Evolutionary conservation across 352 stramenopile species (phyloP), one percentile per base, ranked within the genome.

Genomic region (Phytopythium chamaehyphon): DNA sequence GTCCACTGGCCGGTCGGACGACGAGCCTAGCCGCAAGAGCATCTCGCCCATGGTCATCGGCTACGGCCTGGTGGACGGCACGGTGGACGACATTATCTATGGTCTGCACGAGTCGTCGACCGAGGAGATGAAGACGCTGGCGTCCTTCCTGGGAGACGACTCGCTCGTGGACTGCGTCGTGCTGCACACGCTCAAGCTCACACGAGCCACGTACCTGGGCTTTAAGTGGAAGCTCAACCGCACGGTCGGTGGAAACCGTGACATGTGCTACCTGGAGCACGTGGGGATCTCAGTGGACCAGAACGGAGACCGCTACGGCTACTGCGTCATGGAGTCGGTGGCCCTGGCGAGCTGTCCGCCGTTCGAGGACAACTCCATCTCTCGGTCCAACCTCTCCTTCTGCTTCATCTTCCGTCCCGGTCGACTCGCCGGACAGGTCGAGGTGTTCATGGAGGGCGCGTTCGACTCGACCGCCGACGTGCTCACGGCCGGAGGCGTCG

Each of bases 321-420:
- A 80, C 50, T 72, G 73, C 12, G 73, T 88, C 2, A 51, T 90
- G 33, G 79, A 90, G 57, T 86, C 73, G 0, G 76, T 89, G 21
- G 54, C 61, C 8, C 68, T 87, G 28, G 61, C 61, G 40, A 84
- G 77, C 40, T 89, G 78, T 40, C 75, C 78, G 28, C 51, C 74
- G 9, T 89, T 89, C 24, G 73, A 74, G 18, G 78, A 89, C 60
- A 89, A 89, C 55, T 87, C 78, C 40, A 87, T 89, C 61, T 71
- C 85, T 16, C 78, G 78, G 23, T 77, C 73, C 5, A 70, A 86
- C 47, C 61, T 87, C 53, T 87, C 75, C 21, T 87, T 86, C 49
- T 85, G 75, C 54, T 89, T 77, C 61, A 76, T 89, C 59, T 86
- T 87, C 55, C 68, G 73, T n/a, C 64, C 77, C 18, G 71, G 64